phyloP scores from a whole-genome alignment of 495 filamentous ascomycete genomes.

The Aspergillus heteromorphus region DNA sequence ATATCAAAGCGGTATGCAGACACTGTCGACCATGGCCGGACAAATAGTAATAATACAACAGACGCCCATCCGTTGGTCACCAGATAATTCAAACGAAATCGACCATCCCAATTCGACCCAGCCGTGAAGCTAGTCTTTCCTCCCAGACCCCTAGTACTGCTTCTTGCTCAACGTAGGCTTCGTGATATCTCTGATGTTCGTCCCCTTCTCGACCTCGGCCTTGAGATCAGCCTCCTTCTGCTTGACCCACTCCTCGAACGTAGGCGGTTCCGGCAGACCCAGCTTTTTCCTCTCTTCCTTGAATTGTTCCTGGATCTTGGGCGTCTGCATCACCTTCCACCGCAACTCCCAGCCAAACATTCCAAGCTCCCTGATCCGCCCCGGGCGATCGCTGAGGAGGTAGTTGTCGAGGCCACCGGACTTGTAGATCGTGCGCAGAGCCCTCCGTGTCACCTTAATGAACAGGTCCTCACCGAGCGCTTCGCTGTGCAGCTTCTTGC shows the following conservation, averaged over 20 bases:
- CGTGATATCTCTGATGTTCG: constrained; percentile 34
- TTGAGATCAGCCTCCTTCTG: constrained; percentile 33
- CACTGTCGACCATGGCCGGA: constrained; percentile 15
- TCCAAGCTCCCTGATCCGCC: constrained; percentile 76
- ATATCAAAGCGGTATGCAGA: constrained; percentile 11
- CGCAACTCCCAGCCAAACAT: constrained; percentile 81
- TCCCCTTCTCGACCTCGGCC: constrained; percentile 25
- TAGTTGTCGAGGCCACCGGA: constrained; percentile 87
- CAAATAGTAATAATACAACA: constrained; percentile 23
- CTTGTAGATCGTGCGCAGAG: constrained; percentile 82
- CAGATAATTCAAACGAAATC: constrained; percentile 5
- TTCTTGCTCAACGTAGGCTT: constrained; percentile 32
- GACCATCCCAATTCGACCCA: background rate
- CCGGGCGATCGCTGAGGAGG: constrained; percentile 66
- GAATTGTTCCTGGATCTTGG: constrained; percentile 54
- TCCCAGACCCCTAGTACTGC: constrained; percentile 17
- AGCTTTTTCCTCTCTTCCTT: constrained; percentile 45
- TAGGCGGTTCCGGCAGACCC: constrained; percentile 40
- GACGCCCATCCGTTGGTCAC: constrained; percentile 18
- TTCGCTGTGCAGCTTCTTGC: constrained; percentile 67
- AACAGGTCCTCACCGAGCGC: constrained; percentile 60
- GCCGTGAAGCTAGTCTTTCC: background rate
- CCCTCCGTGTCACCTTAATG: constrained; percentile 68
- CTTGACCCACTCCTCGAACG: constrained; percentile 38
- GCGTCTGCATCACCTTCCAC: constrained; percentile 78